phyloP scores from a whole-genome alignment of 2,329 filamentous ascomycete genomes.

The Trichoderma breve region DNA sequence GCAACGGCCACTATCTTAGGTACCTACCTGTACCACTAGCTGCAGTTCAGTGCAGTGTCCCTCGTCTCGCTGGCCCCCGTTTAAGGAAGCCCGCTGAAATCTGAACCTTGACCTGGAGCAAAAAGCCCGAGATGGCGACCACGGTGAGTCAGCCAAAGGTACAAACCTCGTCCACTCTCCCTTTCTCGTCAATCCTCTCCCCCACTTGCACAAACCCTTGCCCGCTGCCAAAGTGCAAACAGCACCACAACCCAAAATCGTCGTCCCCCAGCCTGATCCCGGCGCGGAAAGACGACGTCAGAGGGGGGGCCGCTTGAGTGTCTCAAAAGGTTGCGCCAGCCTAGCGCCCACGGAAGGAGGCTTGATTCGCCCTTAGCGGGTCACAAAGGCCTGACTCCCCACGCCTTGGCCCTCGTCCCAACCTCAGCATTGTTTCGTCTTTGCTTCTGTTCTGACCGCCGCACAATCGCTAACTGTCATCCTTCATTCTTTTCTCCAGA shows the following conservation, averaged over 20 bases:
- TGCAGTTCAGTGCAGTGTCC: background rate
- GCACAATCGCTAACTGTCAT: conserved; percentile 24
- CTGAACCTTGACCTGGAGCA: background rate
- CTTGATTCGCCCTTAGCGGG: conserved; percentile 31
- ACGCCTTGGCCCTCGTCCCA: conserved; percentile 21
- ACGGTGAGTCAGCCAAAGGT: conserved; percentile 34
- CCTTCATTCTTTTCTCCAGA: conserved; percentile 28
- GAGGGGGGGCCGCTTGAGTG: conserved; percentile 35
- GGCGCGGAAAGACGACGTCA: conserved; percentile 32
- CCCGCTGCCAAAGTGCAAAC: conserved; percentile 14
- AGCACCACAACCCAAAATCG: conserved; percentile 8
- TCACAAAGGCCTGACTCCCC: conserved; percentile 22
- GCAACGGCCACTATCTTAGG: background rate
- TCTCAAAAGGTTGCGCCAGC: conserved; percentile 36
- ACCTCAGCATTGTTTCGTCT: conserved; percentile 18
- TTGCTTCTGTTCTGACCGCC: conserved; percentile 23
- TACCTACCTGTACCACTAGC: background rate
- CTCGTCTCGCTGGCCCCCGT: background rate
- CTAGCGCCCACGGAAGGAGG: conserved; percentile 30
- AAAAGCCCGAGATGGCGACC: conserved; percentile 34
- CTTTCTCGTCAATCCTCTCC: conserved; percentile 13
- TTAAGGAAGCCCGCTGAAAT: background rate
- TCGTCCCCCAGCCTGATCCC: conserved; percentile 15
- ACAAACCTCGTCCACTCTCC: background rate
- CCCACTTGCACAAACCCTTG: conserved; percentile 8